Evolutionary conservation across 164 flowering plant species (phyloP), one percentile per base, ranked within the genome.

Genomic region (Kalanchoe fedtschenkoi): DNA sequence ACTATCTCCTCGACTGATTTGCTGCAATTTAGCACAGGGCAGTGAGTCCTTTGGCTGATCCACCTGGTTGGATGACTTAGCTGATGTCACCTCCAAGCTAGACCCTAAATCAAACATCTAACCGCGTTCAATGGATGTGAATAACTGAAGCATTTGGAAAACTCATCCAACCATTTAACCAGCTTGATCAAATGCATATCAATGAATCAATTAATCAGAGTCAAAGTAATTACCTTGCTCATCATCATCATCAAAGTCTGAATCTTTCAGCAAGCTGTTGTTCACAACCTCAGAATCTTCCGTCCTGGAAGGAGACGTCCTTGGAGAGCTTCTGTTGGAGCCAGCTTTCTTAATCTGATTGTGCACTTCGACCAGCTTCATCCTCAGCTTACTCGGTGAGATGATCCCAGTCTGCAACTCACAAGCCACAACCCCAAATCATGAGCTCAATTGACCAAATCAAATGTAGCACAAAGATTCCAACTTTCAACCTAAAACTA

Each of bases 311-410:
- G 97, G 97, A 70, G 97, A 91, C 33, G 96, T 88, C 74, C 95
- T 83, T 16, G 96, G 66, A 34, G 97, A 88, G 70, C 79, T 81
- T 64, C 71, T 70, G 61, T 75, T 83, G 41, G 96, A 81, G 26
- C 88, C 88, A 39, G 81, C 87, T 58, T 83, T 84, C 69, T 80
- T 85, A 65, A 69, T 80, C 38, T 72, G 76, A 69, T 78, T 60
- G 62, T 73, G 81, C 62, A 81, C 72, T 33, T 95, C 92, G 35
- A 85, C 72, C 6, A 91, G 88, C 76, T 84, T 91, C 87, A 88
- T 81, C 78, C 97, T 80, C 77, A 91, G 64, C 66, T 91, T 91
- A 76, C 85, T 89, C 22, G 98, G 98, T 58, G 98, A 91, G 51
- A 87, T 81, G 34, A 89, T 74, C 16, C 96, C 96, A 67, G 76